Evolutionary conservation across 495 filamentous ascomycete species (phyloP).

Genomic region (Penicillium waksmanii): DNA sequence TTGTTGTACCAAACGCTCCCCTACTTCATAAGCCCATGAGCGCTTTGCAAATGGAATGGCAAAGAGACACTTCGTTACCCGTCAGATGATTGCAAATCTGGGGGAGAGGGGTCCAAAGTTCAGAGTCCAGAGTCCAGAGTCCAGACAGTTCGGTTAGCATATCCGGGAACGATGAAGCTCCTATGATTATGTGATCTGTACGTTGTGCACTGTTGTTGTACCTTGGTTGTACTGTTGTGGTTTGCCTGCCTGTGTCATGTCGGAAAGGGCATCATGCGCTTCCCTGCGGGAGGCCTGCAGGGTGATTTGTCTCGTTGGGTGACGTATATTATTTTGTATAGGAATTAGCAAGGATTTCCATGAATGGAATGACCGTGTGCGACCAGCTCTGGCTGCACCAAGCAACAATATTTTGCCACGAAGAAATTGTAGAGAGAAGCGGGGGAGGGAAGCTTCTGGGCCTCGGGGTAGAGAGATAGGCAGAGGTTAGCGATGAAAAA

Average conservation of each 20-base stretch:
- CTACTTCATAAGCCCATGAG: no score
- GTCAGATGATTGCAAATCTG: neutral
- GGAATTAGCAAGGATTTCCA: slow-evolving; percentile 18
- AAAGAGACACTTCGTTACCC: no score
- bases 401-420: slow-evolving; percentile 5
- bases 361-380: slow-evolving; percentile 22
- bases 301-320: slow-evolving; percentile 3
- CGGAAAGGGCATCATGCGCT: slow-evolving; percentile 2
- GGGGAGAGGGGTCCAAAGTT: neutral
- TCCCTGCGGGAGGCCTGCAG: neutral
- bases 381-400: slow-evolving; percentile 17
- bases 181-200: neutral
- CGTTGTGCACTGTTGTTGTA: slow-evolving; percentile 29
- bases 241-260: slow-evolving; percentile 19
- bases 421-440: neutral
- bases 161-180: neutral
- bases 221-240: slow-evolving; percentile 23
- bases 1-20: no score
- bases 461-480: no score
- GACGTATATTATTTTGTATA: slow-evolving; percentile 18
- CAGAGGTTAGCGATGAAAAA: no score
- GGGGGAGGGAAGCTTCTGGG: no score
- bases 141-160: no score
- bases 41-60: no score
- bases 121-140: no score